Percentiles rank a stretch among this genome's conserved stretches.
Conservation (phyloP, 495 filamentous ascomycete species). For the Hypomontagnella monticulosa region DNA sequence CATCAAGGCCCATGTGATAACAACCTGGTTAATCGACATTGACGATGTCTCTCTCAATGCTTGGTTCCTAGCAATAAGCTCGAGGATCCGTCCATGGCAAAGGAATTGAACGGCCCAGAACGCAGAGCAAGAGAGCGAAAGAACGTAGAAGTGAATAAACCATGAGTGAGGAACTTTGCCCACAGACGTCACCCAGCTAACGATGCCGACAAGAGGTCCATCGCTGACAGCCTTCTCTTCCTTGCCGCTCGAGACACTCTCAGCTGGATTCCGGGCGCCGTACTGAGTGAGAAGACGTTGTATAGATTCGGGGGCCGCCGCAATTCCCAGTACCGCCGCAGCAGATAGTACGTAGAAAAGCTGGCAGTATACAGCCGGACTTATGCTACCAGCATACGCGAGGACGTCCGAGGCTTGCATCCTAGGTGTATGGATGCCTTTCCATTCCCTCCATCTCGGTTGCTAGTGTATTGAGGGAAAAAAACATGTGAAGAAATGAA, state of each 20-base stretch:
- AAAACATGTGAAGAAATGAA: slow-evolving; percentile 9
- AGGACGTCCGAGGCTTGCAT: slow-evolving; percentile 18
- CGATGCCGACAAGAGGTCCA: slow-evolving; percentile 37
- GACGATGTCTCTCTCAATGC: slow-evolving; percentile 38
- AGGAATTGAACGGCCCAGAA: slow-evolving; percentile 83
- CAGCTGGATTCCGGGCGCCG: slow-evolving; percentile 54
- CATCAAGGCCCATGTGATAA: slow-evolving; percentile 75
- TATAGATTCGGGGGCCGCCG: slow-evolving; percentile 51
- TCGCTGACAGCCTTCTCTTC: slow-evolving; percentile 6
- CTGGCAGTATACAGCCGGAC: slow-evolving; percentile 56
- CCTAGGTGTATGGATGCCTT: background rate
- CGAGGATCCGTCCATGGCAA: slow-evolving; percentile 61
- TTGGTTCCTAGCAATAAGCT: slow-evolving; percentile 51
- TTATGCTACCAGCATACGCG: slow-evolving; percentile 22
- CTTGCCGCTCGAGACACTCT: slow-evolving; percentile 4
- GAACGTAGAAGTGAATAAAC: slow-evolving; percentile 87
- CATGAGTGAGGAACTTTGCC: slow-evolving; percentile 81
- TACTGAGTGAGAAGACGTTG: slow-evolving; percentile 57
- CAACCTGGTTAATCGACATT: slow-evolving; percentile 73
- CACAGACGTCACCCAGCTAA: slow-evolving; percentile 47
- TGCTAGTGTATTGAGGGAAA: background rate
- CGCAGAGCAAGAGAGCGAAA: slow-evolving; percentile 72
- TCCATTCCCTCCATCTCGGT: background rate
- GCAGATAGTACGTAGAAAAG: slow-evolving; percentile 57
- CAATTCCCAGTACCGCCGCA: slow-evolving; percentile 49